Evolutionary conservation across 139 green algal genomes (phyloP).

Genomic region (Coelastrella sp.): DNA sequence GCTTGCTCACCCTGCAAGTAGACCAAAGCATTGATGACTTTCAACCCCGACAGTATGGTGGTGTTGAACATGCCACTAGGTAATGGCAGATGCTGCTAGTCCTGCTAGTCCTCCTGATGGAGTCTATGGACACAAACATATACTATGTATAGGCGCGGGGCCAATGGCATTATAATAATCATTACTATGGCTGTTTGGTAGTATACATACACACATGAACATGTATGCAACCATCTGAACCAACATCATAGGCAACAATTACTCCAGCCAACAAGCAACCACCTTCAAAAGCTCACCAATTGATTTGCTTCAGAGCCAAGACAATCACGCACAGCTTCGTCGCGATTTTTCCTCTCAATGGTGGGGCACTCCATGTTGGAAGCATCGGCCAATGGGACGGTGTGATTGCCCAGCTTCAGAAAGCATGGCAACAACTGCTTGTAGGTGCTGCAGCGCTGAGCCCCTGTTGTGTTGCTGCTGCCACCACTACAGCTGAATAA

Average conservation of each 20-base stretch:
- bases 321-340: neutral
- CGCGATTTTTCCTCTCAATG: neutral
- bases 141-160: too few relatives aligned
- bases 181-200: too few relatives aligned
- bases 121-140: too few relatives aligned
- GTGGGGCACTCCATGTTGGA: conserved; percentile 12
- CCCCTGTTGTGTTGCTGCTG: too few relatives aligned
- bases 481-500: neutral
- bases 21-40: neutral
- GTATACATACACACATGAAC: neutral
- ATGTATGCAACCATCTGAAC: neutral
- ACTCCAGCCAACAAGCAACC: neutral
- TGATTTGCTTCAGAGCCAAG: neutral
- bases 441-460: too few relatives aligned
- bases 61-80: neutral
- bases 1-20: neutral
- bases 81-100: too few relatives aligned
- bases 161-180: too few relatives aligned
- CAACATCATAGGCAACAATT: too few relatives aligned
- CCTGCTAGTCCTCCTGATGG: too few relatives aligned
- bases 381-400: neutral
- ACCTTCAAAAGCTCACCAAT: neutral
- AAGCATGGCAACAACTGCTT: conserved; percentile 39
- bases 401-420: neutral
- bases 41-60: neutral